Conservation (phyloP, 495 filamentous ascomycete genomes). For the Aspergillus wentii region DNA sequence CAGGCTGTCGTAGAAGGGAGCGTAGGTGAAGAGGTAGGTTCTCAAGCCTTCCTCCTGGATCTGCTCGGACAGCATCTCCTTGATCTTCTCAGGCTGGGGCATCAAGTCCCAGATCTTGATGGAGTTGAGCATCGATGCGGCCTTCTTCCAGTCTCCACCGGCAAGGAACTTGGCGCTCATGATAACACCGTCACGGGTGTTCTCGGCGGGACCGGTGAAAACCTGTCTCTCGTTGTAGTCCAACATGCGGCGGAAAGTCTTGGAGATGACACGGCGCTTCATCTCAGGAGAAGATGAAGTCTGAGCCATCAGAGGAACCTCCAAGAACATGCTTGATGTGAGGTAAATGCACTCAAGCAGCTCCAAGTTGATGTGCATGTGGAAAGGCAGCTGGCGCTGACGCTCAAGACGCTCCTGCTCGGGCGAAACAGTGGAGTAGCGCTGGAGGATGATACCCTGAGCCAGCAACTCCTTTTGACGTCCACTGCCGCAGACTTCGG, state of each 20-base stretch:
- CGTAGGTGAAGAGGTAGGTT: conserved; percentile 99
- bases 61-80: conserved; percentile 92
- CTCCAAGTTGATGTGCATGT: conserved; percentile 99
- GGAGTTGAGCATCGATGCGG: conserved; percentile 81
- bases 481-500: conserved; percentile 95
- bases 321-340: conserved; percentile 96
- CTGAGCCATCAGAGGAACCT: conserved; percentile 95
- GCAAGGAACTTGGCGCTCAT: conserved; percentile 95
- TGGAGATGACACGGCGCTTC: conserved; percentile 97
- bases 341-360: conserved; percentile 97
- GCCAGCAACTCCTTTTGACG: conserved; percentile 96
- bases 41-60: conserved; percentile 97
- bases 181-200: conserved; percentile 98
- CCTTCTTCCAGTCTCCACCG: conserved; percentile 97
- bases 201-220: conserved; percentile 96
- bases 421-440: conserved; percentile 88
- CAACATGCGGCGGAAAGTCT: conserved; percentile 97
- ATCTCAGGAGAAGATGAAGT: conserved; percentile 93
- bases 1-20: conserved; percentile 97
- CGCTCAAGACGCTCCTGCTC: conserved; percentile 96
- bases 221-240: conserved; percentile 99
- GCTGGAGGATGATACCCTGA: conserved; percentile 96
- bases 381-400: conserved; percentile 95
- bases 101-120: conserved; percentile 99
- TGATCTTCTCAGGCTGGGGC: conserved; percentile 79